Percentiles rank a stretch among this genome's conserved stretches.
These are phyloP conservation scores for Scopulariopsis brevicaulis DNA, from an alignment of 2,329 filamentous ascomycete genomes.

Conservation along the genomic window DNA sequence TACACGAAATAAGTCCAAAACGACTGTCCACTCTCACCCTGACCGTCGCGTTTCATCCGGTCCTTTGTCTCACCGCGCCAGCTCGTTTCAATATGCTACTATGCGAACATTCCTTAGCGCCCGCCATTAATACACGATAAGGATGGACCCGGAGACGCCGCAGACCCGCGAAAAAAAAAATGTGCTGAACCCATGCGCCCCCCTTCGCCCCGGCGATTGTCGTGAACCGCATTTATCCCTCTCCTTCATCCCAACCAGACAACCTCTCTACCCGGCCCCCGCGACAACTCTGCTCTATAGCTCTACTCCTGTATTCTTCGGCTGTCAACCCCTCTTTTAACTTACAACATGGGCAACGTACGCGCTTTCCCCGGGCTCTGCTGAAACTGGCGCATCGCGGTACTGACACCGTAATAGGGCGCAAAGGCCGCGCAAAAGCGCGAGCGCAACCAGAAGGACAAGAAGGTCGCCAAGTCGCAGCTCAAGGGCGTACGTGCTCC, in stretches of 20 bases:
- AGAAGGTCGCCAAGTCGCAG: slow-evolving; percentile 52
- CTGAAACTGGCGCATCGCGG: not conserved
- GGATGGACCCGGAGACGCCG: not conserved
- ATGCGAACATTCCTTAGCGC: not conserved
- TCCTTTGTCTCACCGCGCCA: not conserved
- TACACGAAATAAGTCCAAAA: not conserved
- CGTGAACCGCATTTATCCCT: not conserved
- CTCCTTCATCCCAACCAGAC: not conserved
- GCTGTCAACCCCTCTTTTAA: not conserved
- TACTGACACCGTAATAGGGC: slow-evolving; percentile 29
- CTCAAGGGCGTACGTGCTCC: slow-evolving; percentile 47
- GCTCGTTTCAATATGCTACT: not conserved
- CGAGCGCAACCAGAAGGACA: slow-evolving; percentile 57
- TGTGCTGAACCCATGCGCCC: not conserved
- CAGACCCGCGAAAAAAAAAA: not conserved
- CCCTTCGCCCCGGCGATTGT: not conserved
- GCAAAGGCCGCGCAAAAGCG: slow-evolving; percentile 61
- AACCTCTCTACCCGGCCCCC: not conserved
- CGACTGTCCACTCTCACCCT: not conserved
- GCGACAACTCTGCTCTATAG: not conserved
- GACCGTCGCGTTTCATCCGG: not conserved
- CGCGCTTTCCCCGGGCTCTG: not conserved
- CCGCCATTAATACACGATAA: not conserved
- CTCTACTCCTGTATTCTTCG: not conserved
- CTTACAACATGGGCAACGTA: slow-evolving; percentile 5